A percentile compares a stretch with the other conserved stretches of the same genome.
These are phyloP conservation scores for Xylariaceae sp. DNA, from an alignment of 2,329 filamentous ascomycete genomes.

Conservation along the genomic window DNA sequence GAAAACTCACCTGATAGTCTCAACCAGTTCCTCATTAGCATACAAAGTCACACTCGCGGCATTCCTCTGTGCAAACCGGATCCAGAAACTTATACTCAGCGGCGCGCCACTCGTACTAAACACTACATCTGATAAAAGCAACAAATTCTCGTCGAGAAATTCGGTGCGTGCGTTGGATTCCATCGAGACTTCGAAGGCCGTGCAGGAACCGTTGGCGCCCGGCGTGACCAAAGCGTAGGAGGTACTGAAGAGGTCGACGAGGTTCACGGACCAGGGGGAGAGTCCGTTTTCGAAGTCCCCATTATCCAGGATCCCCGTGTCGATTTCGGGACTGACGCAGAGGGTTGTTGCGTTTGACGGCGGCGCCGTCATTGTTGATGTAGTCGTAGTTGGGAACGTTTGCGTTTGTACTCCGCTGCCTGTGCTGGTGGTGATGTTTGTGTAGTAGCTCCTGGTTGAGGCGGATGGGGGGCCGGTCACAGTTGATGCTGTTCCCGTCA, in stretches of 20 bases:
- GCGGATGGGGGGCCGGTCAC: too few species aligned
- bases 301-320: slow-evolving; percentile 21
- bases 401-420: too few species aligned
- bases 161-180: slow-evolving; percentile 19
- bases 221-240: slow-evolving; percentile 15
- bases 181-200: slow-evolving; percentile 24
- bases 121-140: slow-evolving; percentile 19
- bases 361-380: too few species aligned
- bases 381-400: not conserved
- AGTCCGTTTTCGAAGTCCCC: slow-evolving; percentile 26
- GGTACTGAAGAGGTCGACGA: slow-evolving; percentile 26
- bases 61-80: slow-evolving; percentile 25
- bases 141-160: slow-evolving; percentile 22
- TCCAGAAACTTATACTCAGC: slow-evolving; percentile 20
- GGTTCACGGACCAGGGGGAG: slow-evolving; percentile 26
- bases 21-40: slow-evolving; percentile 33
- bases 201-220: slow-evolving; percentile 22
- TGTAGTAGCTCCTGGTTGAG: too few species aligned
- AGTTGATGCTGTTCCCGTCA: too few species aligned
- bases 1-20: too few species aligned
- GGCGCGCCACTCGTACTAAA: slow-evolving; percentile 9
- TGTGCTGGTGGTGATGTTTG: not conserved
- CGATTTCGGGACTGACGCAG: slow-evolving; percentile 7
- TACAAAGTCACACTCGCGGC: slow-evolving; percentile 34
- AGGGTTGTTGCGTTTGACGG: too few species aligned